These are phyloP conservation scores for Phytophthora idaei DNA, from an alignment of 352 stramenopile species.

Conservation along the genomic window DNA sequence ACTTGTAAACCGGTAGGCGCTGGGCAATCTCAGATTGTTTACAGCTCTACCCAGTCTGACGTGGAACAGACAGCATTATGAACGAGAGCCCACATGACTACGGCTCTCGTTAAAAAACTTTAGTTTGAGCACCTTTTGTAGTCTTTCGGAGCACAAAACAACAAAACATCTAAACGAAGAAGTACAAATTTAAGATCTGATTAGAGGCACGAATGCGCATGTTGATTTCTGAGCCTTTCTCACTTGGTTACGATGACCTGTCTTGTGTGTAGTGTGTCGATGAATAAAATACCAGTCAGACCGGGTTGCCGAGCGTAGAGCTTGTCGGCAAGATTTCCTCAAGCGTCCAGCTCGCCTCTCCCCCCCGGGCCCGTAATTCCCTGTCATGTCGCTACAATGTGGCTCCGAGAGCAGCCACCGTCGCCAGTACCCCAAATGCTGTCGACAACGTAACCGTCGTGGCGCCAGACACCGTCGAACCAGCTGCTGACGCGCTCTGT, in stretches of 20 bases:
- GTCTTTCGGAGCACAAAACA: too few relatives aligned
- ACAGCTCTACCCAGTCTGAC: too few relatives aligned
- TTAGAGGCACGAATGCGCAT: not conserved
- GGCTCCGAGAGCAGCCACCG: constrained; percentile 12
- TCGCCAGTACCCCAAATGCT: constrained; percentile 9
- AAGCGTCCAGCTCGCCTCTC: not conserved
- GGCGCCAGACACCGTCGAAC: constrained; percentile 13
- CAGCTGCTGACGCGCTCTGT: constrained; percentile 23
- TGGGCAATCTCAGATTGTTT: too few relatives aligned
- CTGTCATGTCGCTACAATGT: constrained; percentile 25
- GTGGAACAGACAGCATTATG: too few relatives aligned
- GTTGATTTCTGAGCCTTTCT: not conserved
- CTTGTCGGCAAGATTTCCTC: not conserved
- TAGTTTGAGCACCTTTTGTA: too few relatives aligned
- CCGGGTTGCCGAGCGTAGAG: not conserved
- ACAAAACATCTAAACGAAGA: not conserved
- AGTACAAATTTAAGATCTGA: constrained; percentile 5
- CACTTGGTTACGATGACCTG: constrained; percentile 12
- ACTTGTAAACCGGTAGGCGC: too few relatives aligned
- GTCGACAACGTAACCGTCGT: constrained; percentile 11
- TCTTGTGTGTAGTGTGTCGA: constrained; percentile 25
- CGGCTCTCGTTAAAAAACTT: too few relatives aligned
- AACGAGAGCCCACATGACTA: too few relatives aligned
- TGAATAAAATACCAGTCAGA: constrained; percentile 38
- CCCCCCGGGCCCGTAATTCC: constrained; percentile 2